Base-by-base conservation (phyloP, 2,329 filamentous ascomycete species). In the Lecanicillium sp. region DNA sequence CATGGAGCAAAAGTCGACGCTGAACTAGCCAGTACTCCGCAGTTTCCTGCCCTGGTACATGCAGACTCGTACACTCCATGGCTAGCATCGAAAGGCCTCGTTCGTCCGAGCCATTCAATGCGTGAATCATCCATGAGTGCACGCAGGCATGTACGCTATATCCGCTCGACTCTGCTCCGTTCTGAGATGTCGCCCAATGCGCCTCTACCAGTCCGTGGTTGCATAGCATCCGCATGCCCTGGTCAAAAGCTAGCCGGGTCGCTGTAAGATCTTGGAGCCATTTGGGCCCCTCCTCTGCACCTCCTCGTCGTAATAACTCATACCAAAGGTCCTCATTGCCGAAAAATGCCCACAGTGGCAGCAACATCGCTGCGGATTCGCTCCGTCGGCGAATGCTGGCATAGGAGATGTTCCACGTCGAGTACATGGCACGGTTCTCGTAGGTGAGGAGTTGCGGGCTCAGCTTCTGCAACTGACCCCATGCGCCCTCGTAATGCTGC, bases 261-360 rank as follows among this genome's bases (percentile, higher is more conserved):
- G 48, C 37, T 7, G 47, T 49, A 12, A 56, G 39, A 19, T 51
- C 37, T 7, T 33, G 17, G 13, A 55, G 41, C 58, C 55, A 56
- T 18, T 33, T 9, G 9, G 44, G 44, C 6, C 31, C 43, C 2
- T 43, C 18, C 6, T 28, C 19, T 17, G 31, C 33, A 22, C 35
- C 20, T 14, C 41, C 46, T 32, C 45, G 36, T 29, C 43, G 32
- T 4, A 70, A 43, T n/a, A 70, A 52, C 38, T 67, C 56, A 44
- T 56, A 67, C 65, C 60, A 71, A 4, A 71, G 44, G 44, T 68
- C 63, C 12, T 60, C 50, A 43, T 63, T 62, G 43, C 61, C 55
- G 41, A 71, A 63, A 41, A 56, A 63, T n/a, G 60, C 62, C 55
- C 62, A 62, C 13, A 66, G 47, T n/a, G 52, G 39, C 13, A 70